Percentiles rank a stretch among this genome's conserved stretches.
Evolutionary conservation across 179 eudicot species (phyloP).

Genomic region (Silene noctiflora): DNA sequence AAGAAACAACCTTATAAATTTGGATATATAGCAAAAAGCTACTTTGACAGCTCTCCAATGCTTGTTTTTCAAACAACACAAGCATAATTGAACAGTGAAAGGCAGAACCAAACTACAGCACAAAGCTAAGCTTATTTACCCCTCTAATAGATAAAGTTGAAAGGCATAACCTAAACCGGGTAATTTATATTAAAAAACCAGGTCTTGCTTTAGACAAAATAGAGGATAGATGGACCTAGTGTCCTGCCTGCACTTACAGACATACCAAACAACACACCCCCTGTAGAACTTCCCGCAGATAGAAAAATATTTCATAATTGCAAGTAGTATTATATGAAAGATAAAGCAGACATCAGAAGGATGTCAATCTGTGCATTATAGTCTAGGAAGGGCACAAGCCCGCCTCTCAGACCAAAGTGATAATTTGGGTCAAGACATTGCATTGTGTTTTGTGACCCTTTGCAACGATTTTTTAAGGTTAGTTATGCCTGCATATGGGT

Average conservation of each 20-base stretch:
- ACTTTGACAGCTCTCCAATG: too few relatives aligned
- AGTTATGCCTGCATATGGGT: too few relatives aligned
- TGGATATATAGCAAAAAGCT: too few relatives aligned
- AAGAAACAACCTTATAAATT: too few relatives aligned
- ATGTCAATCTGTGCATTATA: background rate
- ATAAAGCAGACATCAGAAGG: background rate
- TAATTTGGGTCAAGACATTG: background rate
- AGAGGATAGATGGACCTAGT: conserved; percentile 4
- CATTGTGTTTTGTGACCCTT: background rate
- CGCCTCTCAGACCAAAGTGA: background rate
- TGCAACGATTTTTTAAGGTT: background rate
- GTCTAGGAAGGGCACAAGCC: background rate
- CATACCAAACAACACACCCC: background rate
- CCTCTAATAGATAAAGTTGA: background rate
- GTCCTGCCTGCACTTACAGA: background rate
- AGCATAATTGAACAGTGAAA: background rate
- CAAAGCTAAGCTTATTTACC: conserved; percentile 1
- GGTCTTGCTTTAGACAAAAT: background rate
- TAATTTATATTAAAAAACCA: background rate
- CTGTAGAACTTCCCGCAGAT: too few relatives aligned
- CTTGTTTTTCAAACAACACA: too few relatives aligned
- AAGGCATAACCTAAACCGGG: background rate
- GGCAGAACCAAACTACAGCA: background rate
- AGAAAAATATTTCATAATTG: background rate
- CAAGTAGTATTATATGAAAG: background rate